Conservation (phyloP, 306 rosid genomes). For the Gynostemma pentaphyllum region DNA sequence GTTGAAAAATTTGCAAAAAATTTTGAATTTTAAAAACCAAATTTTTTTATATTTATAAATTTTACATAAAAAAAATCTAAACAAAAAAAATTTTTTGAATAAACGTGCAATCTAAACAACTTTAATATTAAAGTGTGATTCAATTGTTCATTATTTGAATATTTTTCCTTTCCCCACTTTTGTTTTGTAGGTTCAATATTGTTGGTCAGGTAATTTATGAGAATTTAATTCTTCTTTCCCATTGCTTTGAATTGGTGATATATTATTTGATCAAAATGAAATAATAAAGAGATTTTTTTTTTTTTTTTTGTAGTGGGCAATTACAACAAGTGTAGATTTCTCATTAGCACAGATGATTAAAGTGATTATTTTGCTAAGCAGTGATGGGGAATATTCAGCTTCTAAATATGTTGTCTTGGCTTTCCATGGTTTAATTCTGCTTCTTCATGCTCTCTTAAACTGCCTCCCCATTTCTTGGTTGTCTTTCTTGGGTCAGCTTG, state of each 20-base stretch:
- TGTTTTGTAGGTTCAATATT: slow-evolving; percentile 97
- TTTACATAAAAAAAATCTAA: no score
- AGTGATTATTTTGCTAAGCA: slow-evolving; percentile 83
- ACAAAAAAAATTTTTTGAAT: no score
- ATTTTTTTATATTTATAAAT: no score
- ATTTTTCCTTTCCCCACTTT: no score
- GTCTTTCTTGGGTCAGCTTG: slow-evolving; percentile 84
- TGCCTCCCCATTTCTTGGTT: slow-evolving; percentile 66
- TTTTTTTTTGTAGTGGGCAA: slow-evolving; percentile 79
- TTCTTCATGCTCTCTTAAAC: slow-evolving; percentile 65
- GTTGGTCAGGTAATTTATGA: slow-evolving; percentile 99
- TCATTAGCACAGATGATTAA: slow-evolving; percentile 78
- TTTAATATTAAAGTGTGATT: no score
- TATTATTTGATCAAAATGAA: no score
- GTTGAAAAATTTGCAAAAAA: no score
- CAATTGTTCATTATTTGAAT: no score
- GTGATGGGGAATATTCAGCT: slow-evolving; percentile 73
- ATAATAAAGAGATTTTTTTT: not conserved
- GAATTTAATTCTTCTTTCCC: no score
- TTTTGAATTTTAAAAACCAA: no score
- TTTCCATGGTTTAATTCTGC: slow-evolving; percentile 62
- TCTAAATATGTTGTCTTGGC: slow-evolving; percentile 64
- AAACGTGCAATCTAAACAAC: no score
- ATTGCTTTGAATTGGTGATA: no score
- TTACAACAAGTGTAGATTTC: slow-evolving; percentile 79